Evolutionary conservation across 208 protist species (phyloP).

Genomic region (Leptomonas pyrrhocoris): DNA sequence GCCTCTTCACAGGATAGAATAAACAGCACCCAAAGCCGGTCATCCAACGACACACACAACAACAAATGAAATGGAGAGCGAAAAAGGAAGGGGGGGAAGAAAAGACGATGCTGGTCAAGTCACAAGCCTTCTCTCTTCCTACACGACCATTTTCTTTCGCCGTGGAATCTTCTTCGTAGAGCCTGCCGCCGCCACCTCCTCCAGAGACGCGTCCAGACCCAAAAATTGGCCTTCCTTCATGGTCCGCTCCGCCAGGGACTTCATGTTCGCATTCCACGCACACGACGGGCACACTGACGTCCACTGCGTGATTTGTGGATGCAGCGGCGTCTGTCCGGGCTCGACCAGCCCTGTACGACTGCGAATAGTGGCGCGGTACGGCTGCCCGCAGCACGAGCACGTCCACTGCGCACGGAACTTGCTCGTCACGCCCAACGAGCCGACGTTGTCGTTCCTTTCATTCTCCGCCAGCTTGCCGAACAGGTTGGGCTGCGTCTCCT

Average conservation of each 20-base stretch:
- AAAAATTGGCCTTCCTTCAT: slow-evolving; percentile 58
- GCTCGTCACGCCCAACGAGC: slow-evolving; percentile 53
- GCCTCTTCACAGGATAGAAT: too few relatives aligned
- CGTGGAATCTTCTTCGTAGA: slow-evolving; percentile 43
- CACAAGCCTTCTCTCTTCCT: background rate
- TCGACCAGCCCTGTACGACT: slow-evolving; percentile 78
- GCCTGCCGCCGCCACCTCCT: slow-evolving; percentile 5
- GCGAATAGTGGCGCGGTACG: slow-evolving; percentile 72
- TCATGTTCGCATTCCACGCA: slow-evolving; percentile 69
- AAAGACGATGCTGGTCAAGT: too few relatives aligned
- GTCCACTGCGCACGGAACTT: slow-evolving; percentile 82
- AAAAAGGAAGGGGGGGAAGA: slow-evolving; percentile 8
- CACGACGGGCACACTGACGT: slow-evolving; percentile 66
- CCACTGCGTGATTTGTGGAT: slow-evolving; percentile 58
- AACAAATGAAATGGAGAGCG: too few relatives aligned
- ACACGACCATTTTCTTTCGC: slow-evolving; percentile 56
- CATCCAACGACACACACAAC: too few relatives aligned
- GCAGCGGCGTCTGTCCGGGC: slow-evolving; percentile 59
- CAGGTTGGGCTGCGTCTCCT: slow-evolving; percentile 47
- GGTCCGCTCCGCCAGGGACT: slow-evolving; percentile 39
- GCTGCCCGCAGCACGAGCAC: slow-evolving; percentile 59
- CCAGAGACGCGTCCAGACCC: slow-evolving; percentile 43
- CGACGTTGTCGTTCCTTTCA: slow-evolving; percentile 62
- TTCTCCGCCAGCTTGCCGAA: slow-evolving; percentile 46
- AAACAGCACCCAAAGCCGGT: too few relatives aligned